Conservation (phyloP, 202 grass and related monocot species). For the Thinopyrum obtusiflorum region DNA sequence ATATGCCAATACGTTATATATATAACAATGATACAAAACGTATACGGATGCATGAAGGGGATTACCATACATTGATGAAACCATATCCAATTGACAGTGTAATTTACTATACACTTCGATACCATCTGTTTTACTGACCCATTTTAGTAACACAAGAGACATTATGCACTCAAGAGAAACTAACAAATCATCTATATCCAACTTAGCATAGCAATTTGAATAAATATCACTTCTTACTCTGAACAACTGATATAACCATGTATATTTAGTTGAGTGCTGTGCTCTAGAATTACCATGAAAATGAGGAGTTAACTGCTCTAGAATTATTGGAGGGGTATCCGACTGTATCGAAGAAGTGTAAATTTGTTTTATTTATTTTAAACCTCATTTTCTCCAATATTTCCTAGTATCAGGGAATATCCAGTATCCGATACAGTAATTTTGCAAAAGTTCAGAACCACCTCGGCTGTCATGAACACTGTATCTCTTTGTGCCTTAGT, state of each 20-base stretch:
- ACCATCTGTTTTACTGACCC: neutral
- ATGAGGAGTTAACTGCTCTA: neutral
- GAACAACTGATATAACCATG: neutral
- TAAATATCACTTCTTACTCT: neutral
- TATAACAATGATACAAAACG: neutral
- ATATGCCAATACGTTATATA: neutral
- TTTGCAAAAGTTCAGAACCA: neutral
- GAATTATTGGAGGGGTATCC: neutral
- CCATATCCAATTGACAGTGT: neutral
- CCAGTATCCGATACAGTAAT: neutral
- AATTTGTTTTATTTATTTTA: neutral
- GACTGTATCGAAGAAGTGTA: neutral
- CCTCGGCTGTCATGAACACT: neutral
- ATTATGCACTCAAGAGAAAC: neutral
- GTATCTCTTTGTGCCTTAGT: neutral
- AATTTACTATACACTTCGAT: neutral
- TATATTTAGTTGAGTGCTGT: neutral
- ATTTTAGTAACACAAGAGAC: neutral
- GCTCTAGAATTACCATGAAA: no score
- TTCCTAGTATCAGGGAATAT: neutral
- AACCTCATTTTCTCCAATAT: neutral
- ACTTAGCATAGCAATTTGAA: neutral
- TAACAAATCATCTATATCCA: neutral
- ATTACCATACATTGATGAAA: neutral
- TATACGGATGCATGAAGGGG: neutral